phyloP scores from a whole-genome alignment of 2,329 filamentous ascomycete genomes.

The Neophaeococcomyces mojaviensis region DNA sequence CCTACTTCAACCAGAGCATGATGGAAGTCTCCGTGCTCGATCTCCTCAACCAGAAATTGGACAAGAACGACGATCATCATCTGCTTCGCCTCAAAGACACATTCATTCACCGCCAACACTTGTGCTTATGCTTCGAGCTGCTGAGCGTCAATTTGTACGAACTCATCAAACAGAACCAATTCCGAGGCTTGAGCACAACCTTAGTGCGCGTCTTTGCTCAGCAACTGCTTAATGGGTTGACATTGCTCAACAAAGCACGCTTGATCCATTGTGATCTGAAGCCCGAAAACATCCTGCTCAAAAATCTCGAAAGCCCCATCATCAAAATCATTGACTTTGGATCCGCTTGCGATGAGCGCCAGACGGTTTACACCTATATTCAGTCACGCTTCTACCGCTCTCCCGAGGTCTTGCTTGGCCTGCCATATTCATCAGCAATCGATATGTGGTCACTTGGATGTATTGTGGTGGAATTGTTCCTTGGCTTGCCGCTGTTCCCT shows the following conservation, averaged over 20 bases:
- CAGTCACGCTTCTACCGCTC: slow-evolving; percentile 97
- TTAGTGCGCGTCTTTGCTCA: slow-evolving; percentile 96
- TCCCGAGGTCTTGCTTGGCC: slow-evolving; percentile 85
- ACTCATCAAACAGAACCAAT: slow-evolving; percentile 98
- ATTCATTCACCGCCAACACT: slow-evolving; percentile 94
- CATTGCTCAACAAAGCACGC: slow-evolving; percentile 88
- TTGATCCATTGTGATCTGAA: slow-evolving; percentile 98
- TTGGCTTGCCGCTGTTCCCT: slow-evolving; percentile 88
- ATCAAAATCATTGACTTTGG: slow-evolving; percentile 99
- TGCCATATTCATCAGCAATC: slow-evolving; percentile 96
- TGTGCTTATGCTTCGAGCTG: slow-evolving; percentile 92
- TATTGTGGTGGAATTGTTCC: slow-evolving; percentile 94
- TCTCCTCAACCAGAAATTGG: slow-evolving; percentile 94
- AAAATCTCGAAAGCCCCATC: slow-evolving; percentile 96
- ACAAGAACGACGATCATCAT: slow-evolving; percentile 98
- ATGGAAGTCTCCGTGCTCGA: slow-evolving; percentile 99
- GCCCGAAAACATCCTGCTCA: slow-evolving; percentile 93
- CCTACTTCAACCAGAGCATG: slow-evolving; percentile 99
- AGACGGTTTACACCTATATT: slow-evolving; percentile 98
- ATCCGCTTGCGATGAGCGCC: slow-evolving; percentile 93
- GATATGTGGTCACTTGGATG: slow-evolving; percentile 99
- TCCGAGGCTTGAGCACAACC: slow-evolving; percentile 92
- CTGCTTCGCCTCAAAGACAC: slow-evolving; percentile 91
- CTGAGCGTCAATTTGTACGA: slow-evolving; percentile 97
- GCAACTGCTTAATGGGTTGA: slow-evolving; percentile 85